Base-by-base conservation (phyloP, 148 eudicot genomes). In the Diospyros lotus region DNA sequence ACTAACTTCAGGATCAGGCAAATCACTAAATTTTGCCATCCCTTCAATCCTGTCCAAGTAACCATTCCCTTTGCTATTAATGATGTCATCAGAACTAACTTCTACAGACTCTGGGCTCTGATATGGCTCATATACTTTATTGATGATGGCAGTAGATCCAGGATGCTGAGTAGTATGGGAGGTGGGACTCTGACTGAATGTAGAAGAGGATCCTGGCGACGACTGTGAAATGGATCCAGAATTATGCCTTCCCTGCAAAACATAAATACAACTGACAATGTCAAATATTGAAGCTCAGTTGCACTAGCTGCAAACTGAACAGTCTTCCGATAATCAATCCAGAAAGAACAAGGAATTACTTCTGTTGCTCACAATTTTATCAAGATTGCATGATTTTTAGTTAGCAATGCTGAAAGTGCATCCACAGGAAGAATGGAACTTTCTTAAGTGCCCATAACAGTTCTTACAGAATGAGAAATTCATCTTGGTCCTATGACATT, bases 51-150 rank as follows among this genome's bases (percentile, higher is more conserved):
- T 59, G 74, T 79, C 81, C 58, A 66, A 67, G 46, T 44, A 63
- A 78, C 75, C 76, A 58, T 79, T 50, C 71, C 74, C 81, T 79
- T 85, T 79, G 73, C 74, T 79, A 65, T 69, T 76, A 54, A 76
- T 48, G 71, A 74, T 80, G 70, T 77, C 79, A 68, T 82, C 82
- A 70, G 94, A 93, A 83, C 83, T 84, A 69, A 89, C 95, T 84
- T 95, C 97, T 70, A 81, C 69, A 18, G 91, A 94, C 12, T 77
- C 86, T 42, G 97, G 94, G 81, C 65, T 90, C 63, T 79, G 89
- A 79, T 78, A 76, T 64, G 79, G 82, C 17, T 81, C 85, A 73
- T 77, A 66, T 58, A 74, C 46, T 61, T 83, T 85, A 74, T 82
- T 82, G 68, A 52, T 48, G 13, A 75, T 71, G 11, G 79, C 68